Evolutionary conservation across 495 filamentous ascomycete species (phyloP).

Genomic region (Margaritispora aquatica): DNA sequence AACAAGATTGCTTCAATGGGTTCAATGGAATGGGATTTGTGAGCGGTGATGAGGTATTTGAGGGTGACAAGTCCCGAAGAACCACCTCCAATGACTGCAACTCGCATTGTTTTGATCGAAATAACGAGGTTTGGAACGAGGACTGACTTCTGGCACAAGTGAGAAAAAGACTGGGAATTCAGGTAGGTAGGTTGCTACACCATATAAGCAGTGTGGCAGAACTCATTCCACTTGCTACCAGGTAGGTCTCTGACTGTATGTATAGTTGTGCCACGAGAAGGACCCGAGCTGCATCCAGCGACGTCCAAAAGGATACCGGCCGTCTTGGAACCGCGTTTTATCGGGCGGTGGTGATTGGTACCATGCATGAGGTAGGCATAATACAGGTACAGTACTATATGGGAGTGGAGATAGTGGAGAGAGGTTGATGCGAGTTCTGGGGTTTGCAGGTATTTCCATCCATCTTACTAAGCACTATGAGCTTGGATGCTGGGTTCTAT

Average conservation of each 20-base stretch:
- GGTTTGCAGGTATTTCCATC: not conserved
- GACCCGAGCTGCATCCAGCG: not conserved
- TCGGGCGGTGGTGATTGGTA: not conserved
- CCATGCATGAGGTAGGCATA: not conserved
- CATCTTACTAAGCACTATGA: not conserved
- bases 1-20: conserved; percentile 32
- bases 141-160: not conserved
- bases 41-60: conserved; percentile 34
- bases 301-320: not conserved
- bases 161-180: not conserved
- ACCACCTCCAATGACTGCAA: conserved; percentile 31
- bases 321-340: not conserved
- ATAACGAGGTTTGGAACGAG: not conserved
- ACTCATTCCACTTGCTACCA: not conserved
- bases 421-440: not conserved
- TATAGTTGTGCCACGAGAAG: not conserved
- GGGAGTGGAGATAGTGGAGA: not conserved
- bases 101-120: conserved; percentile 13
- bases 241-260: not conserved
- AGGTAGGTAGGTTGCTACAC: not conserved
- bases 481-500: not conserved
- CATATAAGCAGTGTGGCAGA: not conserved
- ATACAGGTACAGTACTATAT: too few relatives aligned
- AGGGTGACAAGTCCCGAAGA: conserved; percentile 39
- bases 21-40: conserved; percentile 15